Base-by-base conservation (phyloP, 2,329 filamentous ascomycete species). In the Myriangium duriaei region DNA sequence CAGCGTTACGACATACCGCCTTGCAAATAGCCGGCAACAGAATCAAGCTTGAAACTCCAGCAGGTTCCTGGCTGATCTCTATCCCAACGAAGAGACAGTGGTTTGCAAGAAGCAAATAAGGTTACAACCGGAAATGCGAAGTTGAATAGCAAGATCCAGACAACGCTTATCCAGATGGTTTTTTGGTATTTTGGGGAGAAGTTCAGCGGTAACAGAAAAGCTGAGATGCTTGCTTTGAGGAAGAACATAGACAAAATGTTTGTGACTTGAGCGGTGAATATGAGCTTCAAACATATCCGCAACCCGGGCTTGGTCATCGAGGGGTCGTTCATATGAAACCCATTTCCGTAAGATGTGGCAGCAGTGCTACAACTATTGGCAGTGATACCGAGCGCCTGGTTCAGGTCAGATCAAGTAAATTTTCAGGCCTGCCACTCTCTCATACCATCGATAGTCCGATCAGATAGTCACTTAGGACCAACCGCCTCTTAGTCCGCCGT, bases 181-280 rank as follows among this genome's bases (percentile, higher is more conserved):
- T 37, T 32, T 16, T 32, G 41, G 33, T 42, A 44, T 30, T 36
- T 37, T n/a, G 31, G 28, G 3, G 42, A 37, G 12, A 44, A 44
- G 18, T 44, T 41, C 4, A 44, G 30, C 10, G 32, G 34, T 12
- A 44, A 33, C 6, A 44, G 37, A 32, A 39, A 44, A 13, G 42
- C 21, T 15, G 39, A 37, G 24, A 44, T 44, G n/a, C 42, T 44
- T 17, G 35, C 32, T 32, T 44, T 44, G 26, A 38, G 32, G 30
- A 44, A 42, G 19, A 44, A 36, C 42, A 44, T 44, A 11, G 42
- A 18, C 7, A 34, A 36, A 11, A 44, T 34, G 17, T 44, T 44
- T 5, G 32, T 30, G 4, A 34, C 37, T 31, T 42, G 32, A 14
- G 29, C 39, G 11, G 34, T 37, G 34, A 34, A 44, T n/a, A 42